These are phyloP conservation scores for Paramecium caudatum DNA, from an alignment of 73 alveolate genomes.

Conservation along the genomic window DNA sequence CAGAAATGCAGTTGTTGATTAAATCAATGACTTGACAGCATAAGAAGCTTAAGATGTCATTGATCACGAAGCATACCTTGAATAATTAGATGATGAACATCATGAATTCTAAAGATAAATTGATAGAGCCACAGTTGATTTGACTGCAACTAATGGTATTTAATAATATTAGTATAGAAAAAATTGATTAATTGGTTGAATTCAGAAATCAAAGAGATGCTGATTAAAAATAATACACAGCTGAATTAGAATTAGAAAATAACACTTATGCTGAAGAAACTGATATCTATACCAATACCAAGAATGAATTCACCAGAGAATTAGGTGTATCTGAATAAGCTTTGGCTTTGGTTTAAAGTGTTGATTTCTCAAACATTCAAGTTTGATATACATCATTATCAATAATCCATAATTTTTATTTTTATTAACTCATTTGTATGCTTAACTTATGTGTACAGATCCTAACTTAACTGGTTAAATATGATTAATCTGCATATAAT, in stretches of 20 bases:
- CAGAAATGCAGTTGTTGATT: slow-evolving; percentile 56
- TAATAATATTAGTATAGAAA: background rate
- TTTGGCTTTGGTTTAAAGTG: slow-evolving; percentile 34
- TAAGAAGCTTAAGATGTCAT: slow-evolving; percentile 44
- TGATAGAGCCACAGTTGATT: slow-evolving; percentile 28
- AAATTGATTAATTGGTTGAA: slow-evolving; percentile 11
- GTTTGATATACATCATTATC: slow-evolving; percentile 52
- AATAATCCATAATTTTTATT: too few species aligned
- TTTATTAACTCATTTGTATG: background rate
- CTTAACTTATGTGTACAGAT: slow-evolving; percentile 49
- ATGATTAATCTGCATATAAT: slow-evolving; percentile 7
- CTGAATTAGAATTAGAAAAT: slow-evolving; percentile 42
- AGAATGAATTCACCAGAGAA: slow-evolving; percentile 53
- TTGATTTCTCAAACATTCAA: slow-evolving; percentile 49
- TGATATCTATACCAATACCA: slow-evolving; percentile 27
- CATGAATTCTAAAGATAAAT: slow-evolving; percentile 53
- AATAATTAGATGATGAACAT: slow-evolving; percentile 53
- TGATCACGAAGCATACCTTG: slow-evolving; percentile 63
- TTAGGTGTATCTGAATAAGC: slow-evolving; percentile 62
- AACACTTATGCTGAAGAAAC: slow-evolving; percentile 66
- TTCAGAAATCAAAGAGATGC: slow-evolving; percentile 50
- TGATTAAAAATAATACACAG: slow-evolving; percentile 5
- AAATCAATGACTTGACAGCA: slow-evolving; percentile 45
- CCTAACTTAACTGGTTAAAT: background rate
- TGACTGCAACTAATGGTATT: slow-evolving; percentile 53